Evolutionary conservation across 2,329 filamentous ascomycete genomes (phyloP).

Genomic region (Cytospora chrysosperma): DNA sequence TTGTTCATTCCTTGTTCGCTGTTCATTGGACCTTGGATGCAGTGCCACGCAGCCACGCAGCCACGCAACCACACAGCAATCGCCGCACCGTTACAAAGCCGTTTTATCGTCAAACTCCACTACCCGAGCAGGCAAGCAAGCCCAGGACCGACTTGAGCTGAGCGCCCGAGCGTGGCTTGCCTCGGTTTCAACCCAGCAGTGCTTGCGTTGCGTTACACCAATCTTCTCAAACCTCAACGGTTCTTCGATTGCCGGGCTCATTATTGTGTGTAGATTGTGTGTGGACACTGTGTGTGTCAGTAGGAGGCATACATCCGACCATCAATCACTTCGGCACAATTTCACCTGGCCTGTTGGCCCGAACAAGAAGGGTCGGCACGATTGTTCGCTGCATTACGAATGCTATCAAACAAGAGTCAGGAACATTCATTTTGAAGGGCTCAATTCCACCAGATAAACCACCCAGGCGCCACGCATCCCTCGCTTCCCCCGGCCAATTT

Average conservation of each 20-base stretch:
- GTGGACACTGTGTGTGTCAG: background rate
- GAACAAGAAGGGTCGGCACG: background rate
- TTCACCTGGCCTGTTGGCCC: background rate
- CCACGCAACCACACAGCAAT: background rate
- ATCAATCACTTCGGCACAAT: background rate
- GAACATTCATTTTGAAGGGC: background rate
- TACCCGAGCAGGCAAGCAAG: background rate
- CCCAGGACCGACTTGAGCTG: background rate
- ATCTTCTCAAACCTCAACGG: background rate
- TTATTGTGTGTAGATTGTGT: background rate
- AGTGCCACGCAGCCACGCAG: slow-evolving; percentile 7
- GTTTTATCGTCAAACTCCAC: background rate
- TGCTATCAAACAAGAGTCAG: slow-evolving; percentile 3
- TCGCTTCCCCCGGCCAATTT: slow-evolving; percentile 13
- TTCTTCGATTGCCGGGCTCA: background rate
- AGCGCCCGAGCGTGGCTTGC: slow-evolving; percentile 15
- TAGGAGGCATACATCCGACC: background rate
- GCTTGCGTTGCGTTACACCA: slow-evolving; percentile 3
- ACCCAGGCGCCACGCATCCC: slow-evolving; percentile 11
- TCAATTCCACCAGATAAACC: background rate
- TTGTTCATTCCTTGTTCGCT: background rate
- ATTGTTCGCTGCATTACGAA: background rate
- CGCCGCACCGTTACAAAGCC: background rate
- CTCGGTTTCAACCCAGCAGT: background rate
- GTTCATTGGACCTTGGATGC: background rate